Evolutionary conservation across 129 eudicot genomes (phyloP).

Genomic region (Kitagawia praeruptora): DNA sequence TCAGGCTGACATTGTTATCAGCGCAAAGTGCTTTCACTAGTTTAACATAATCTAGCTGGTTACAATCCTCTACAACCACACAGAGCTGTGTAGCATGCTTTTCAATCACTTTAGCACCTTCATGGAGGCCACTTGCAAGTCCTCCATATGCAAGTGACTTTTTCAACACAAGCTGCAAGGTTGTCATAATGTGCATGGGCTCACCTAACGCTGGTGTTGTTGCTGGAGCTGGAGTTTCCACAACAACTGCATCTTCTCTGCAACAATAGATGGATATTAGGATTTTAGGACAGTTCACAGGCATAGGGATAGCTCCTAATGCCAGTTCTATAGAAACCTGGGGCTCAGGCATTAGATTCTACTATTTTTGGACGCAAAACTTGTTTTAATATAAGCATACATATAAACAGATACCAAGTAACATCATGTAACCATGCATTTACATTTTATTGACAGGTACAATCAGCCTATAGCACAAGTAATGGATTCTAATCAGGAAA

Average conservation of each 20-base stretch:
- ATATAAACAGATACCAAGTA: background rate
- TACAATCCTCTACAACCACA: constrained; percentile 74
- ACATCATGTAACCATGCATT: background rate
- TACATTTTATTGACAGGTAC: background rate
- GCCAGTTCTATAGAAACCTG: background rate
- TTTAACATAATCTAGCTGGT: constrained; percentile 68
- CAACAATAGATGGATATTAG: background rate
- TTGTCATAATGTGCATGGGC: constrained; percentile 75
- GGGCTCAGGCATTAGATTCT: background rate
- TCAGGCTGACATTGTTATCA: constrained; percentile 63
- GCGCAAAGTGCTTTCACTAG: constrained; percentile 74
- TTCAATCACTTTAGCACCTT: constrained; percentile 74
- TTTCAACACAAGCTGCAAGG: constrained; percentile 65
- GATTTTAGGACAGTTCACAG: background rate
- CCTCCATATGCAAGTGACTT: constrained; percentile 78
- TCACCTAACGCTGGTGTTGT: constrained; percentile 58
- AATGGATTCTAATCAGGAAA: background rate
- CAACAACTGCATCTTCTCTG: constrained; percentile 64
- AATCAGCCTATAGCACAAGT: background rate
- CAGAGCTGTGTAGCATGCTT: constrained; percentile 80
- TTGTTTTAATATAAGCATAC: background rate
- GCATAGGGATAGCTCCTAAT: background rate
- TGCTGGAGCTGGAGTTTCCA: constrained; percentile 40
- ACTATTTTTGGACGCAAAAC: background rate
- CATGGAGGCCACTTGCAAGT: constrained; percentile 67